Base-by-base conservation (phyloP, 768 basidiomycete genomes). In the Termitomyces sp. region DNA sequence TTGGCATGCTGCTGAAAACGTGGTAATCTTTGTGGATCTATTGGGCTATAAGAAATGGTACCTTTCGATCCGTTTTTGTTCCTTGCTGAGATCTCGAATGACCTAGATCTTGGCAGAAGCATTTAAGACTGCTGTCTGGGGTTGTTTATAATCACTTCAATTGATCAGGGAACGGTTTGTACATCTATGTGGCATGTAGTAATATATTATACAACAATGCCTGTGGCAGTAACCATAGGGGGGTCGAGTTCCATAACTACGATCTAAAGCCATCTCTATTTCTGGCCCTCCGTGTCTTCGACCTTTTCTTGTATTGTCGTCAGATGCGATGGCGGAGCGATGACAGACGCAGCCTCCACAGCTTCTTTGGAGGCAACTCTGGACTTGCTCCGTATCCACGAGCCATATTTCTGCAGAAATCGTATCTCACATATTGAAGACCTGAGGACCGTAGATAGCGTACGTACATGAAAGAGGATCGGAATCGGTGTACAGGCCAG, bases 401-500 rank as follows among this genome's bases (percentile, higher is more conserved):
- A 65, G 26, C 81, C 81, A 59, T 82, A 81, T 72, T 73, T 79
- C 82, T 82, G 64, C 18, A 61, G n/a, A 46, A 24, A 46, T 12
- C 54, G 32, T 56, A 42, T n/a, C n/a, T n/a, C n/a, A n/a, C n/a
- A n/a, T n/a, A n/a, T n/a, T n/a, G n/a, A n/a, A n/a, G n/a, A n/a
- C n/a, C n/a, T n/a, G n/a, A 22, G 51, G 4, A 16, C 2, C 9
- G 34, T 14, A 13, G 14, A 44, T 7, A 24, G 7, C 24, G 36
- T 18, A 74, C 82, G 62, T 63, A 81, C 83, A 65, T 73, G 83
- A 63, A 86, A 83, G 18, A 85, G 63, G 31, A 80, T 69, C 3
- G 84, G 84, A 46, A 86, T 74, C 3, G 83, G 84, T 63, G 74
- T 76, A 65, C 83, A 84, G 2, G 68, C 70, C 10, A 80, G 70